Percentiles rank a stretch among this genome's conserved stretches.
Conservation (phyloP, 495 filamentous ascomycete genomes). For the Astrothelium macrocarpum region DNA sequence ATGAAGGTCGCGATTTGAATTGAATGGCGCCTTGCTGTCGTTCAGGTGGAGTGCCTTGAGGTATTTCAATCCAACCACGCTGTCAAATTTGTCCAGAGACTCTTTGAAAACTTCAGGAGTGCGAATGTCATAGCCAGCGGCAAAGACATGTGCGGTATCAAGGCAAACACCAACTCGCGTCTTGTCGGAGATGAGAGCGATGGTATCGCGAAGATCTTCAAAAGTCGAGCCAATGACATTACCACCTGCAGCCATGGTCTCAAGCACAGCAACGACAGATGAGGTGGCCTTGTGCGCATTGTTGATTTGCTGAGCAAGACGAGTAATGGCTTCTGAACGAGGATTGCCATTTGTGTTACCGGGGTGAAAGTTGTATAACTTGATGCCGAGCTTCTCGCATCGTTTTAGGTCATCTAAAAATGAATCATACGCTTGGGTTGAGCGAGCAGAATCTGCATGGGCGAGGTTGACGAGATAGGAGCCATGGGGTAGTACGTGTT, state of each 20-base stretch:
- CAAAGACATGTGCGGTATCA: slow-evolving; percentile 92
- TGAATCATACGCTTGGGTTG: slow-evolving; percentile 72
- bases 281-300: slow-evolving; percentile 64
- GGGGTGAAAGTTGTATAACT: slow-evolving; percentile 94
- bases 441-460: slow-evolving; percentile 65
- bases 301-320: slow-evolving; percentile 72
- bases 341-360: slow-evolving; percentile 59
- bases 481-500: slow-evolving; percentile 68
- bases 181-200: slow-evolving; percentile 69
- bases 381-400: slow-evolving; percentile 81
- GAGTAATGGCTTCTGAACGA: slow-evolving; percentile 58
- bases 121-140: slow-evolving; percentile 84
- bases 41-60: slow-evolving; percentile 85
- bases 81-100: slow-evolving; percentile 66
- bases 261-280: slow-evolving; percentile 70
- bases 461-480: slow-evolving; percentile 96
- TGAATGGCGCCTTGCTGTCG: slow-evolving; percentile 81
- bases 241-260: slow-evolving; percentile 82
- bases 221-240: slow-evolving; percentile 82
- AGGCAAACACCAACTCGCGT: slow-evolving; percentile 87
- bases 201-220: slow-evolving; percentile 76
- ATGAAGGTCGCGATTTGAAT: slow-evolving; percentile 72
- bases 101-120: slow-evolving; percentile 59
- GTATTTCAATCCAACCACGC: slow-evolving; percentile 67
- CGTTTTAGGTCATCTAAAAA: slow-evolving; percentile 85